Conservation (phyloP, 2,329 filamentous ascomycete genomes). For the Paecilomyces variotii region DNA sequence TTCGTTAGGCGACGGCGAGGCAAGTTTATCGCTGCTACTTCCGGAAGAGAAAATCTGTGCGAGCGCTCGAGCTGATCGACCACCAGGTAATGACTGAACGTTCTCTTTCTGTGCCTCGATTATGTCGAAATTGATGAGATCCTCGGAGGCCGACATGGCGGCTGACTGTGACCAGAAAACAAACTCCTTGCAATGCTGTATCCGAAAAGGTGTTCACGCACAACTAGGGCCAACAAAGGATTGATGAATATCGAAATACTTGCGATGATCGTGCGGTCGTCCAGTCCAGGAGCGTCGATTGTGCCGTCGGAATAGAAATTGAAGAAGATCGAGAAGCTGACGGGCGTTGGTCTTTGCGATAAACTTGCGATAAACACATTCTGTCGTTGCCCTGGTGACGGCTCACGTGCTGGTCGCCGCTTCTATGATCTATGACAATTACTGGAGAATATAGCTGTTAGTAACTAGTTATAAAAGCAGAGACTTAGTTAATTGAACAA, state of each 20-base stretch:
- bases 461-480: no score
- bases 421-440: not conserved
- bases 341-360: not conserved
- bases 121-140: conserved; percentile 64
- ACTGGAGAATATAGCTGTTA: not conserved
- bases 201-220: not conserved
- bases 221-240: not conserved
- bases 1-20: conserved; percentile 60
- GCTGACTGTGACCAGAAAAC: conserved; percentile 2
- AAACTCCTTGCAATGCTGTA: not conserved
- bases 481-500: no score
- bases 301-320: not conserved
- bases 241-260: not conserved
- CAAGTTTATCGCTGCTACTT: conserved; percentile 42
- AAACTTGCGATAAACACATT: not conserved
- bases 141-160: conserved; percentile 34
- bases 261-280: not conserved
- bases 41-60: conserved; percentile 59
- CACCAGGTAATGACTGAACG: conserved; percentile 85
- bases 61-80: conserved; percentile 80
- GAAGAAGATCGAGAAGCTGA: not conserved
- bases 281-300: not conserved
- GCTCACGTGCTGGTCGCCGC: not conserved
- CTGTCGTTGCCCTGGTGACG: not conserved
- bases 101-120: conserved; percentile 98